Percentiles rank a stretch among this genome's conserved stretches.
Conservation (phyloP, 2,329 filamentous ascomycete genomes). For the Colletotrichum costaricense region DNA sequence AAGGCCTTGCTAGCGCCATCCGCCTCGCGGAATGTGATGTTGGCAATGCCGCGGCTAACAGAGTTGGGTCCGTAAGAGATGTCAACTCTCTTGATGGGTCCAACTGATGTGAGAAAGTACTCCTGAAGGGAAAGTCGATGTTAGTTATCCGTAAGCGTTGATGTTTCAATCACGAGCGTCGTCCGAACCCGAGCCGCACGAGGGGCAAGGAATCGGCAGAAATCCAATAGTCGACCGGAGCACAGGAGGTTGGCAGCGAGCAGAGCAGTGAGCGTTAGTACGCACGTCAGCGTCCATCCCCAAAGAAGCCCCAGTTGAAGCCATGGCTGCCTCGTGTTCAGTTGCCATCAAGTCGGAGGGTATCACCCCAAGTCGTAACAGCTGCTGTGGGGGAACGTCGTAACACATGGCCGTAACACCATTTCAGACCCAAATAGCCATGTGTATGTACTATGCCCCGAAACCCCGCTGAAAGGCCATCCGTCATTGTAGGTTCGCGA, state of each 20-base stretch:
- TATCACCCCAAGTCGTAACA: conserved; percentile 33
- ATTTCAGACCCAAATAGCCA: not conserved
- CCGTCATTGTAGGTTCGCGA: conserved; percentile 8
- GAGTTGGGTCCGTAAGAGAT: conserved; percentile 94
- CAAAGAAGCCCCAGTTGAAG: not conserved
- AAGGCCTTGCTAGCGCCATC: conserved; percentile 89
- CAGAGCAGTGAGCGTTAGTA: conserved; percentile 49
- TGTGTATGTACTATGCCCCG: not conserved
- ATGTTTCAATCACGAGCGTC: conserved; percentile 43
- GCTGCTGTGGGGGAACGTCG: conserved; percentile 12
- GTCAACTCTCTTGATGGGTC: conserved; percentile 89
- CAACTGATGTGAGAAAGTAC: conserved; percentile 91
- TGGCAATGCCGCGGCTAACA: conserved; percentile 90
- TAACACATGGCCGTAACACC: not conserved
- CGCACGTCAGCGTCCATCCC: conserved; percentile 26
- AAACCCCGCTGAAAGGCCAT: not conserved
- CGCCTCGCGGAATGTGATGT: conserved; percentile 84
- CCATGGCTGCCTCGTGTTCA: conserved; percentile 8
- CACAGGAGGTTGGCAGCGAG: conserved; percentile 41
- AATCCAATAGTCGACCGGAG: conserved; percentile 25
- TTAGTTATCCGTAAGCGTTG: conserved; percentile 70
- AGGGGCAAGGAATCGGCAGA: conserved; percentile 37
- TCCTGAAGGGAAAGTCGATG: conserved; percentile 79
- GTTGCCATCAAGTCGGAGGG: conserved; percentile 28
- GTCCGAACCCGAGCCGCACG: conserved; percentile 38